Evolutionary conservation across 192 early-diverging fungal species (phyloP).

Genomic region (Coemansia sp.): DNA sequence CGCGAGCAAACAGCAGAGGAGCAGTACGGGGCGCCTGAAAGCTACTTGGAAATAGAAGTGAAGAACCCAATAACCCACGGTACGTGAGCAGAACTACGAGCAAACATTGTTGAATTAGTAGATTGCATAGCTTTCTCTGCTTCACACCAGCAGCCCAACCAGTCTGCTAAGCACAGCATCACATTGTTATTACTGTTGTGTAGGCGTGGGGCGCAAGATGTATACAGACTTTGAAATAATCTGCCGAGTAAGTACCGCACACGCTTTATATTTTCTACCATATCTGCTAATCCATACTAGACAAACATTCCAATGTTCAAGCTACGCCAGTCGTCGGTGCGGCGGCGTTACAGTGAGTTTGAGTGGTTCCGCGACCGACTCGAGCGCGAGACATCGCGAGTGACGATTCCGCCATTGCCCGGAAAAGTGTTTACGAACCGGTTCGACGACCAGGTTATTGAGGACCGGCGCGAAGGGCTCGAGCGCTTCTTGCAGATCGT

Average conservation of each 20-base stretch:
- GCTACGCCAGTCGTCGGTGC: conserved; percentile 72
- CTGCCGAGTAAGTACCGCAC: conserved; percentile 53
- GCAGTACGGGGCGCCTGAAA: conserved; percentile 88
- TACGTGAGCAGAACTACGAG: not conserved
- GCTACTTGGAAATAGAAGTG: conserved; percentile 96
- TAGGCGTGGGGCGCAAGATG: conserved; percentile 57
- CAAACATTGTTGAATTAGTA: no score
- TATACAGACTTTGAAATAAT: conserved; percentile 97
- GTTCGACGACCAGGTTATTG: conserved; percentile 95
- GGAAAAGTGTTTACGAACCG: conserved; percentile 96
- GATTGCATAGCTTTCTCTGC: not conserved
- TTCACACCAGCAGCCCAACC: not conserved
- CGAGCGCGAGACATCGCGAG: conserved; percentile 84
- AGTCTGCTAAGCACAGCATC: not conserved
- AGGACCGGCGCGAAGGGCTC: conserved; percentile 81
- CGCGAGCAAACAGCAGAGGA: conserved; percentile 44
- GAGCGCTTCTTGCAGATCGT: conserved; percentile 97
- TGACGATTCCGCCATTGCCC: conserved; percentile 93
- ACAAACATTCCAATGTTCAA: conserved; percentile 98
- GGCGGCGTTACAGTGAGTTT: conserved; percentile 95
- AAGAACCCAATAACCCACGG: conserved; percentile 79
- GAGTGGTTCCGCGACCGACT: conserved; percentile 97
- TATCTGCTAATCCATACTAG: not conserved
- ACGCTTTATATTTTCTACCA: no score
- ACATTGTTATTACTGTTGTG: not conserved